Conservation (phyloP, 1,139 yeast species). For the Candida frijolesensis region DNA sequence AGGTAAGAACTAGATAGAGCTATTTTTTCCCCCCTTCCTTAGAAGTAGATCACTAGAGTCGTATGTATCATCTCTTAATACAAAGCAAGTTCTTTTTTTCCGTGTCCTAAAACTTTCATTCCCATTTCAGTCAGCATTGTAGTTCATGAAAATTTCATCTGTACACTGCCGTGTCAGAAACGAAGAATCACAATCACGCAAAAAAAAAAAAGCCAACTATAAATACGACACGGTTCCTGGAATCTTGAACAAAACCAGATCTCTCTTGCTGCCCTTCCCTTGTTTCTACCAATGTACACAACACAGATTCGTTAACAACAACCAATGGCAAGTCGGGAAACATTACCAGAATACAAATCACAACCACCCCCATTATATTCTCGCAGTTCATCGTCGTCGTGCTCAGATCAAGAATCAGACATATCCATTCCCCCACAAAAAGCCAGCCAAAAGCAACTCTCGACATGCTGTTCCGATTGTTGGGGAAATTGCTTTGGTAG, state of each 20-base stretch:
- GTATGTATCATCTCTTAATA: background rate
- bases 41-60: background rate
- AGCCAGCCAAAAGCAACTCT: conserved; percentile 16
- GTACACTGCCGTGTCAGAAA: background rate
- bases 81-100: background rate
- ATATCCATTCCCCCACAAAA: conserved; percentile 15
- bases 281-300: background rate
- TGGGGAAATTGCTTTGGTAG: conserved; percentile 20
- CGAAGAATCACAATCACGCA: background rate
- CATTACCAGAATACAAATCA: conserved; percentile 5
- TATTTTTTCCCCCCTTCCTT: background rate
- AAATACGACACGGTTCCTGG: background rate
- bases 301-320: background rate
- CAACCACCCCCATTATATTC: conserved; percentile 15
- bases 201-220: background rate
- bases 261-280: background rate
- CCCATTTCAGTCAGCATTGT: background rate
- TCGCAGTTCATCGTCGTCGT: conserved; percentile 11
- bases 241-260: background rate
- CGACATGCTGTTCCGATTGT: conserved; percentile 18
- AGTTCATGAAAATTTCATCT: background rate
- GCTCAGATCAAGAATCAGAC: conserved; percentile 24
- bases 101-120: background rate
- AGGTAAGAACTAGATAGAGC: conserved; percentile 5
- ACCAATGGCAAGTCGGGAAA: background rate